Conservation (phyloP, 805 yeast genomes). For the Yarrowia sp. region DNA sequence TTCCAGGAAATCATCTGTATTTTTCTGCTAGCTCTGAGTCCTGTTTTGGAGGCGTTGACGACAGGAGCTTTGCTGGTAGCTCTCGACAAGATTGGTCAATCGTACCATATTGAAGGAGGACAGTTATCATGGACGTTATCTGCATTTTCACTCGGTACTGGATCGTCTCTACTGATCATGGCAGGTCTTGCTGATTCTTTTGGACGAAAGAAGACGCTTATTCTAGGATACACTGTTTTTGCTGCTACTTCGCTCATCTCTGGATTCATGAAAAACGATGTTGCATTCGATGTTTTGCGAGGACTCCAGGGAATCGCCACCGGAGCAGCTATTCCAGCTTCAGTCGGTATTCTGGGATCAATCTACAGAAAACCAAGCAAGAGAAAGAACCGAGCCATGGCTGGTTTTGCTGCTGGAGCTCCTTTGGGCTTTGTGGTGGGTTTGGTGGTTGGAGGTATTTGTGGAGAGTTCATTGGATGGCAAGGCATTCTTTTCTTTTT, state of each 20-base stretch:
- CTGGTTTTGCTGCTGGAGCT: slow-evolving; percentile 48
- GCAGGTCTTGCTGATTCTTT: slow-evolving; percentile 50
- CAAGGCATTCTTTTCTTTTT: slow-evolving; percentile 45
- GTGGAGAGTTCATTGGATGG: slow-evolving; percentile 44
- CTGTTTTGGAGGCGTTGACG: slow-evolving; percentile 44
- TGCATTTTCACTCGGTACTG: slow-evolving; percentile 45
- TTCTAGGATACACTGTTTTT: slow-evolving; percentile 41
- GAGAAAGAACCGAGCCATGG: slow-evolving; percentile 46
- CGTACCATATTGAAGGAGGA: slow-evolving; percentile 45
- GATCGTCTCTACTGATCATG: slow-evolving; percentile 45
- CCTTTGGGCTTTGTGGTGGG: slow-evolving; percentile 51
- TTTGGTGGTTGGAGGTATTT: slow-evolving; percentile 46
- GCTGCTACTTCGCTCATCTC: slow-evolving; percentile 38
- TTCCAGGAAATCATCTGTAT: slow-evolving; percentile 40
- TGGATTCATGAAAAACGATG: slow-evolving; percentile 36
- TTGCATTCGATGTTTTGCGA: slow-evolving; percentile 44
- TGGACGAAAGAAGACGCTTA: slow-evolving; percentile 45
- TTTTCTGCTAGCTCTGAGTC: slow-evolving; percentile 41
- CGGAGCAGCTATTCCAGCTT: slow-evolving; percentile 49
- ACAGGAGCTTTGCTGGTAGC: slow-evolving; percentile 43
- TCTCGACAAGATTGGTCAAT: slow-evolving; percentile 41
- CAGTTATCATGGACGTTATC: slow-evolving; percentile 47
- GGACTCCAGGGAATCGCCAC: slow-evolving; percentile 47
- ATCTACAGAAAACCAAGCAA: slow-evolving; percentile 41
- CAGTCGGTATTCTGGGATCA: slow-evolving; percentile 49